A percentile compares a stretch with the other conserved stretches of the same genome.
These are phyloP conservation scores for Colletotrichum tropicale DNA, from an alignment of 2,329 filamentous ascomycete species.

Conservation along the genomic window DNA sequence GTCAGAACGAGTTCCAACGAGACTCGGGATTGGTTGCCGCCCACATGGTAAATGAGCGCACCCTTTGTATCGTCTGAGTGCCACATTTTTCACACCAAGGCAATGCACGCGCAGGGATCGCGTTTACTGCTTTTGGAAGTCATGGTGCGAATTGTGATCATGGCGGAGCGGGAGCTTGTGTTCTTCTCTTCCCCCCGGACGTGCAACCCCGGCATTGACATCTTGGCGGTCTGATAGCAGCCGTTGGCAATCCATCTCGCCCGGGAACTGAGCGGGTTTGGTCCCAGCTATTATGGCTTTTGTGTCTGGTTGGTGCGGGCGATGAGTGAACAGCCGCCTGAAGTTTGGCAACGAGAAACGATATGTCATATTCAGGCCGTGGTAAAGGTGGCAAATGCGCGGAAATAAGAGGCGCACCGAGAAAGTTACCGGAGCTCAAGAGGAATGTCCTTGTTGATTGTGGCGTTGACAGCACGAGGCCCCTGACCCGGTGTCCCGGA, in stretches of 20 bases:
- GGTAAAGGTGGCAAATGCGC: background rate
- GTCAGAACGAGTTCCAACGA: background rate
- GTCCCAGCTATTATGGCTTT: background rate
- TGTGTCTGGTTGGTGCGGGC: background rate
- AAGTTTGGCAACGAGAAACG: background rate
- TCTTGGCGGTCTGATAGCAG: background rate
- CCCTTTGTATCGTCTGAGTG: background rate
- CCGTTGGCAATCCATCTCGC: background rate
- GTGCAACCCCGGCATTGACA: background rate
- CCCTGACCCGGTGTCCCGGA: background rate
- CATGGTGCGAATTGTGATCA: background rate
- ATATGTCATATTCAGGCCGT: background rate
- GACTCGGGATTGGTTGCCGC: background rate
- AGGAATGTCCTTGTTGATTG: background rate
- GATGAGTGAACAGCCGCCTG: background rate
- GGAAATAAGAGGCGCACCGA: background rate
- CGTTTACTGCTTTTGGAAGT: background rate
- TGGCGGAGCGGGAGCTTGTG: background rate
- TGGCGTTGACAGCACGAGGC: background rate
- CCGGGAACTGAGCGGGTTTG: background rate
- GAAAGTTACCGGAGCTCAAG: background rate
- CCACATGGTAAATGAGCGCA: background rate
- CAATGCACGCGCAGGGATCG: background rate
- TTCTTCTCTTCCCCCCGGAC: background rate
- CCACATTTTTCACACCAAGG: background rate